A percentile compares a stretch with the other conserved stretches of the same genome.
phyloP scores from a whole-genome alignment of 75 land plant species.

The Cryptomeria japonica region DNA sequence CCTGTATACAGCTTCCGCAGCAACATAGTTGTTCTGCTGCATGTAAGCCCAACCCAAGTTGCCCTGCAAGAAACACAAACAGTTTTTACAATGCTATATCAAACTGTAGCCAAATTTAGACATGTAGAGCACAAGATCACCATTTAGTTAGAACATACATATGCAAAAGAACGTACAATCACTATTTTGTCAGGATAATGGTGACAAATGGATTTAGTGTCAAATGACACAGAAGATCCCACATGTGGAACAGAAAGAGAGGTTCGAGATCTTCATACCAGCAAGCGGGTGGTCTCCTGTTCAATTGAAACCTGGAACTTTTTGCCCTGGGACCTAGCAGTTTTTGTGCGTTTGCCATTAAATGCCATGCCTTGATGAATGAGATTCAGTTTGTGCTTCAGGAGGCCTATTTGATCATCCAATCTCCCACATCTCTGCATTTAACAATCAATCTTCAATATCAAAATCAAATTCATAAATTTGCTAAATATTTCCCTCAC shows the following conservation, averaged over 20 bases:
- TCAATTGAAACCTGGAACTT: slow-evolving; percentile 99
- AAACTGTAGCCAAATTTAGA: background rate
- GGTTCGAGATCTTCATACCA: slow-evolving; percentile 41
- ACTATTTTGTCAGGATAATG: background rate
- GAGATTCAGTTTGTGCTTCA: slow-evolving; percentile 82
- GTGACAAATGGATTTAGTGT: background rate
- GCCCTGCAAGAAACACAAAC: slow-evolving; percentile 51
- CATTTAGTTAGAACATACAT: background rate
- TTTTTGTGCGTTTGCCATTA: slow-evolving; percentile 96
- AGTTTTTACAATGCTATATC: background rate
- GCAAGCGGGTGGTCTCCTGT: slow-evolving; percentile 92
- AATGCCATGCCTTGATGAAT: slow-evolving; percentile 97
- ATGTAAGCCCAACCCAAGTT: slow-evolving; percentile 98
- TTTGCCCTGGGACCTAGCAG: slow-evolving; percentile 97
- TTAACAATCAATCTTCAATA: background rate
- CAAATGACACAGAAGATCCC: background rate
- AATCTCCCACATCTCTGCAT: slow-evolving; percentile 90
- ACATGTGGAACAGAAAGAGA: background rate
- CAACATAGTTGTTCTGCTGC: slow-evolving; percentile 87
- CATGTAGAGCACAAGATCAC: background rate
- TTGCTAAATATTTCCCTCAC: background rate
- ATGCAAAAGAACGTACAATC: background rate
- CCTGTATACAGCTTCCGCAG: slow-evolving; percentile 94
- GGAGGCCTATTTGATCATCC: slow-evolving; percentile 86
- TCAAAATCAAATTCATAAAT: background rate